These are phyloP conservation scores for Ophiorrhiza pumila DNA, from an alignment of 257 asterid genomes.

Conservation along the genomic window DNA sequence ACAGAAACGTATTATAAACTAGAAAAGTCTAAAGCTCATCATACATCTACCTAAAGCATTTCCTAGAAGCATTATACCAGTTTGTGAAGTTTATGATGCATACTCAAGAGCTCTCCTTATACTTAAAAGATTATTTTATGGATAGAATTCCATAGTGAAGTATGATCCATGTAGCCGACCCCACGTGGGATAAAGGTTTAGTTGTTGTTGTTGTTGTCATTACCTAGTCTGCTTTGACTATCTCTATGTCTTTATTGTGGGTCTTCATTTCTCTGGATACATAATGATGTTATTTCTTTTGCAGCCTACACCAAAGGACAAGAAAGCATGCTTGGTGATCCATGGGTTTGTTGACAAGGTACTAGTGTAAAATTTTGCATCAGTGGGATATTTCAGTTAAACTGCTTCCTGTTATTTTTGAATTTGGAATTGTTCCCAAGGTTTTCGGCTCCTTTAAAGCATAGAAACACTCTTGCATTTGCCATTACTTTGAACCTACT, in stretches of 20 bases:
- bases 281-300: slow-evolving; percentile 3
- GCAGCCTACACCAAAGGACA: slow-evolving; percentile 29
- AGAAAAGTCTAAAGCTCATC: neutral
- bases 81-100: neutral
- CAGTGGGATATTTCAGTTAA: neutral
- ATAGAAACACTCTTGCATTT: neutral
- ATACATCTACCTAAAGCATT: neutral
- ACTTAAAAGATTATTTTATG: neutral
- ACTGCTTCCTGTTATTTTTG: neutral
- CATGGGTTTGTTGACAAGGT: slow-evolving; percentile 29
- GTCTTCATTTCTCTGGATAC: neutral
- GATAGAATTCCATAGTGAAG: too few relatives aligned
- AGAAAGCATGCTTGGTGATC: slow-evolving; percentile 27
- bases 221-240: neutral
- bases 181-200: too few relatives aligned
- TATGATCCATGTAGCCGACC: too few relatives aligned
- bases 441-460: neutral
- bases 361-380: neutral
- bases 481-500: neutral
- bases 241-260: too few relatives aligned
- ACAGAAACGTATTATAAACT: neutral
- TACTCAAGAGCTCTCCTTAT: neutral
- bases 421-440: neutral
- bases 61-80: neutral
- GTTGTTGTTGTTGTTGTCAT: too few relatives aligned